Base-by-base conservation (phyloP, 1,284 basidiomycete genomes). In the Earliella scabrosa region DNA sequence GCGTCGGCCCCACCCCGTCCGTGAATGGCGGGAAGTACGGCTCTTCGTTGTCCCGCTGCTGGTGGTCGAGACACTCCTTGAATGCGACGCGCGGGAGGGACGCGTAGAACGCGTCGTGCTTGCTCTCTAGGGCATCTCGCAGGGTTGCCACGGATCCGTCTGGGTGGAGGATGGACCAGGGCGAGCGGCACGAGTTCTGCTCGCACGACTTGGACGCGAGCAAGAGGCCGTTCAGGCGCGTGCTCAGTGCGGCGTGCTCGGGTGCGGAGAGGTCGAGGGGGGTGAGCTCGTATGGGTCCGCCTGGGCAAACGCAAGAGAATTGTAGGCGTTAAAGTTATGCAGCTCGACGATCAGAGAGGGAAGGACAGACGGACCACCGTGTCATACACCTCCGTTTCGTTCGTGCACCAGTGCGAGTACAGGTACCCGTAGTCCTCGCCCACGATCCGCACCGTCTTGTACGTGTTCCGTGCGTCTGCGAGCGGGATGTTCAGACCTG, bases 341-440 rank as follows among this genome's bases (percentile, higher is more conserved):
- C 29, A 7, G 6, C 18, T 14, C 14, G 24, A 29, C 14, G 13
- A 29, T 24, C 11, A 11, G 8, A 31, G 26, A 6, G 11, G n/a
- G 18, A 44, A n/a, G 9, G 6, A n/a, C 41, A n/a, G 29, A 31
- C 29, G 32, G 14, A 48, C 46, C 46, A 36, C 23, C 11, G 35
- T 24, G 24, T 48, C 46, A 18, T 48, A 48, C 21, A 18, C 21
- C 46, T 48, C 46, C 13, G 35, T 35, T 34, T 48, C 34, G 46
- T 48, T 48, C 3, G 46, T 36, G 46, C 46, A 48, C 46, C 46
- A 48, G 16, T 36, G 21, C 2, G 46, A 24, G 46, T 48, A 48
- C 18, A 38, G 35, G 46, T 36, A 35, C 10, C 35, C 46, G 20
- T 48, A 48, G 23, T 26, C 35, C 7, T 36, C 46, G 16, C 34